Evolutionary conservation across 2,329 filamentous ascomycete species (phyloP).

Genomic region (Aspergillus tanneri): DNA sequence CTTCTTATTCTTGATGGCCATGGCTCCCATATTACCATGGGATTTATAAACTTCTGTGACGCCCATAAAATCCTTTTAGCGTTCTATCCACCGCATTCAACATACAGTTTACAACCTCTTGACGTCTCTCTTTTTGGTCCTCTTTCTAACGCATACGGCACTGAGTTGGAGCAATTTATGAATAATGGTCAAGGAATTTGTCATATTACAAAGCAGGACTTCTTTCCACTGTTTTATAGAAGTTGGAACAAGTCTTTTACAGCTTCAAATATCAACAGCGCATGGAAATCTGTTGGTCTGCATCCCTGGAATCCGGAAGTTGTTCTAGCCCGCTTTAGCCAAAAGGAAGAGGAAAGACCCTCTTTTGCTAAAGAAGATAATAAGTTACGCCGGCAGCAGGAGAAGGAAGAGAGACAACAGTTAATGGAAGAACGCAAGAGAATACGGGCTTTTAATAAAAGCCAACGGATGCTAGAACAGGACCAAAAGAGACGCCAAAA

Average conservation of each 20-base stretch:
- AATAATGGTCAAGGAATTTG: not conserved
- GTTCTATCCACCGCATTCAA: slow-evolving; percentile 9
- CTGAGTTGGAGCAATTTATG: slow-evolving; percentile 1
- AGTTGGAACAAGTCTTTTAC: slow-evolving; percentile 1
- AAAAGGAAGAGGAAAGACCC: not conserved
- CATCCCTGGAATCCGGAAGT: not conserved
- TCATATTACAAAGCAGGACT: slow-evolving; percentile 3
- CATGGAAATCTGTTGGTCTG: slow-evolving; percentile 5
- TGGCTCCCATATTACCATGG: slow-evolving; percentile 9
- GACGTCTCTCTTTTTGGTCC: slow-evolving; percentile 7
- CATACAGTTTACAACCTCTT: slow-evolving; percentile 8
- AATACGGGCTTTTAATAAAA: too few relatives aligned
- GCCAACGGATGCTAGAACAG: too few relatives aligned
- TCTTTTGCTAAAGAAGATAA: slow-evolving; percentile 3
- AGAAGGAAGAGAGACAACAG: slow-evolving; percentile 4
- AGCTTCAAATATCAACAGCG: slow-evolving; percentile 2
- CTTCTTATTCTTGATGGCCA: slow-evolving; percentile 12
- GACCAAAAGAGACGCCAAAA: too few relatives aligned
- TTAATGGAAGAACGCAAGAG: too few relatives aligned
- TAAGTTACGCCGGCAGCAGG: slow-evolving; percentile 6
- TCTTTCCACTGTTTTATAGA: slow-evolving; percentile 4
- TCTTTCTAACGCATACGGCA: not conserved
- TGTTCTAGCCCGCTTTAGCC: slow-evolving; percentile 5
- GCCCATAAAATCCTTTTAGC: slow-evolving; percentile 7
- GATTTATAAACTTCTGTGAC: slow-evolving; percentile 9